These are phyloP conservation scores for Cystobasidiaceae sp. DNA, from an alignment of 1,284 basidiomycete genomes.

Conservation along the genomic window DNA sequence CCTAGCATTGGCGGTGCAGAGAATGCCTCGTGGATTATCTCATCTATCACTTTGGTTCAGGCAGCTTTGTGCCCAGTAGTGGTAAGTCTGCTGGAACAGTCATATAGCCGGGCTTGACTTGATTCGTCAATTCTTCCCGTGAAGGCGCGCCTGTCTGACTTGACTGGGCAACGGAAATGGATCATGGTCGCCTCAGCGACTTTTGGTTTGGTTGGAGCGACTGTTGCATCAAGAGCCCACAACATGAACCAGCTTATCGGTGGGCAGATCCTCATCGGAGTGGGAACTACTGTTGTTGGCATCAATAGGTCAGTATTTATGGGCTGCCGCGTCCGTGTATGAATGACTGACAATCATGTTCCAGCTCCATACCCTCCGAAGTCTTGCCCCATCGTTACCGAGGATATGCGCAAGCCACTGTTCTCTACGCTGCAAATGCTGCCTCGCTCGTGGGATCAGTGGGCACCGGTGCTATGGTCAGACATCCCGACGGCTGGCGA, in stretches of 20 bases:
- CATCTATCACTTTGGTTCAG: neutral
- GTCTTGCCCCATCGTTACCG: constrained; percentile 20
- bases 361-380: constrained; percentile 22
- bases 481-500: neutral
- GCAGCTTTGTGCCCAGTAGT: neutral
- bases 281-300: neutral
- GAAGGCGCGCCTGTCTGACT: neutral
- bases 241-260: neutral
- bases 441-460: neutral
- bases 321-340: too few relatives aligned
- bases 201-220: neutral
- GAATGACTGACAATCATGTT: too few relatives aligned
- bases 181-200: neutral
- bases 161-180: neutral
- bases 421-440: neutral
- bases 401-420: neutral
- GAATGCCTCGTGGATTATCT: neutral
- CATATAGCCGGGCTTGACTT: neutral
- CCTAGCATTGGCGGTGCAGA: neutral
- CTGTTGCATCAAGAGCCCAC: neutral
- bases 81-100: neutral
- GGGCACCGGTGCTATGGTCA: neutral
- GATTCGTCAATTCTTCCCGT: neutral
- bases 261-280: neutral
- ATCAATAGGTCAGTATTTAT: neutral